Base-by-base conservation (phyloP, 768 basidiomycete species). In the Kwoniella europaea region DNA sequence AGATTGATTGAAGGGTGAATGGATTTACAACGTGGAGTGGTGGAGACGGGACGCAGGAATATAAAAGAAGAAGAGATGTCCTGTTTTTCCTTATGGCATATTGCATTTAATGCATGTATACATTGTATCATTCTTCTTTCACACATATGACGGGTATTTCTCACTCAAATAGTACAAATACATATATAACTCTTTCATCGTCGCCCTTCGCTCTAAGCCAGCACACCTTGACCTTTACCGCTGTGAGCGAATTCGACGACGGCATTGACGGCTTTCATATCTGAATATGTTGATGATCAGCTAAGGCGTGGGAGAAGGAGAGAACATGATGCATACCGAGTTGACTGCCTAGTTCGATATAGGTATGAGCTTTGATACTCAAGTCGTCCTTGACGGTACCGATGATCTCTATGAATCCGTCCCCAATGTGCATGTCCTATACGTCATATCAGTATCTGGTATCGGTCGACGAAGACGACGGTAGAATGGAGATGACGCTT, bases 381-480 rank as follows among this genome's bases (percentile, higher is more conserved):
- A 88, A 85, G 27, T 88, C 84, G 69, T 88, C 85, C 24, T 85
- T 67, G 22, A 89, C 91, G 5, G 80, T 86, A 6, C 91, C 91
- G 35, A 92, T 86, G 63, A 92, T 84, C 80, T 93, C 92, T 57
- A 90, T 84, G 71, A 84, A 91, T 2, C 87, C 84, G 63, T 88
- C 88, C 1, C 83, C 82, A 63, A 90, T 83, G 57, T 85, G 82
- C 27, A 85, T 79, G 68, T 85, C 86, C 87, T 88, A 63, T 52
- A 0, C 20, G 13, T n/a, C 20, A n/a, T 18, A 56, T 67, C 56
- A 67, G 56, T 27, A 24, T 58, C 20, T 27, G 22, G 29, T 61
- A 16, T 29, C 46, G 67, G 80, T 54, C 61, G 41, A 15, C 35
- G 50, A 50, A 7, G 41, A 50, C 5, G 4, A 29, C 5, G 42